Conservation (phyloP, 768 basidiomycete species). For the Postia placenta region DNA sequence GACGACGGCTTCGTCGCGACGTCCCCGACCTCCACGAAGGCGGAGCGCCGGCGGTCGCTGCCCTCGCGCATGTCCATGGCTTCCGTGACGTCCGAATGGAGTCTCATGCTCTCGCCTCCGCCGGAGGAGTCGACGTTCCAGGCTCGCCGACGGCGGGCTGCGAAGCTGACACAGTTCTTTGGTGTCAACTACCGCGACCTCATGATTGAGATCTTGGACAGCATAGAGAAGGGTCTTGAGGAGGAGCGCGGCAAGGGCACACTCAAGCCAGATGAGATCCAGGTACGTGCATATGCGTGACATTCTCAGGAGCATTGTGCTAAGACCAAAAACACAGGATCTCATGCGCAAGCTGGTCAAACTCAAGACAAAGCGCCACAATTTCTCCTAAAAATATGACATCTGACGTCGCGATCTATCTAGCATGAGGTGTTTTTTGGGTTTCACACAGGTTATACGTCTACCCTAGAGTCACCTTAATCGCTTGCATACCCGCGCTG, state of each 20-base stretch:
- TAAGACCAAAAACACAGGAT: constrained; percentile 17
- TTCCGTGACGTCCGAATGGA: constrained; percentile 52
- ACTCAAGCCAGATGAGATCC: constrained; percentile 60
- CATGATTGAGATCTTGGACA: constrained; percentile 72
- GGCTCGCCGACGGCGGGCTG: constrained; percentile 63
- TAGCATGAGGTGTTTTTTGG: not conserved
- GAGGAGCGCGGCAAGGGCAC: constrained; percentile 62
- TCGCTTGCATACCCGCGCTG: not conserved
- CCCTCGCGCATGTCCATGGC: constrained; percentile 57
- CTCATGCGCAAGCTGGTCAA: constrained; percentile 44
- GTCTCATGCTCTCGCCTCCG: constrained; percentile 29
- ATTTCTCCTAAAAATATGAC: constrained; percentile 14
- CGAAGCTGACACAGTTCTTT: constrained; percentile 84
- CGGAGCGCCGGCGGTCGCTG: constrained; percentile 66
- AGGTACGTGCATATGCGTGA: constrained; percentile 40
- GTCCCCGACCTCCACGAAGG: constrained; percentile 22
- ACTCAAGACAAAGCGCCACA: constrained; percentile 45
- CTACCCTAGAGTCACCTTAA: not conserved
- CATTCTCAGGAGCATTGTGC: not conserved
- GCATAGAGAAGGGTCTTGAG: constrained; percentile 70
- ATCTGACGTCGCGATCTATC: not conserved
- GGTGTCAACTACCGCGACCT: constrained; percentile 80
- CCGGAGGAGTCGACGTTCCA: constrained; percentile 49
- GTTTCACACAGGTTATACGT: not conserved
- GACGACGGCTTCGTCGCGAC: constrained; percentile 6